Conservation (phyloP, 2,329 filamentous ascomycete genomes). For the Magnaporthiopsis incrustans region DNA sequence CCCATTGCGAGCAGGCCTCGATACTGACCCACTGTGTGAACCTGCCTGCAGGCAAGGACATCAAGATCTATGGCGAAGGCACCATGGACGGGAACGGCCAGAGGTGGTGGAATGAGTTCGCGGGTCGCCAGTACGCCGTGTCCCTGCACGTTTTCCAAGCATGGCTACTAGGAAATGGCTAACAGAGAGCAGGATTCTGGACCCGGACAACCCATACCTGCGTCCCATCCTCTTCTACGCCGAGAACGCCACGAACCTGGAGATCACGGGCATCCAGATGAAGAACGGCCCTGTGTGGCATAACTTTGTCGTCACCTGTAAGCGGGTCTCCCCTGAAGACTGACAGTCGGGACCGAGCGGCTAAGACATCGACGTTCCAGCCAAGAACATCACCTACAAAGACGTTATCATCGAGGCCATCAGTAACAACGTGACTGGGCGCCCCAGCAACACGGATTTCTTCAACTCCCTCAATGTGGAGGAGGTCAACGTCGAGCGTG, state of each 20-base stretch:
- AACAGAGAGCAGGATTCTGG: conserved; percentile 20
- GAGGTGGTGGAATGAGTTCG: conserved; percentile 34
- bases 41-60: conserved; percentile 33
- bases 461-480: conserved; percentile 53
- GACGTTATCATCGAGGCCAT: conserved; percentile 6
- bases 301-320: conserved; percentile 50
- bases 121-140: conserved; percentile 22
- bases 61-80: conserved; percentile 45
- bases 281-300: conserved; percentile 57
- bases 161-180: background rate
- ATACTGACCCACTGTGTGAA: background rate
- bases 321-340: conserved; percentile 13
- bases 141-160: background rate
- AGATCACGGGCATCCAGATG: conserved; percentile 46
- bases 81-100: conserved; percentile 38
- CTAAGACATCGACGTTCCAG: background rate
- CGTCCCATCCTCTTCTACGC: conserved; percentile 52
- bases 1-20: background rate
- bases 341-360: background rate
- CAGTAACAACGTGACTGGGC: conserved; percentile 1
- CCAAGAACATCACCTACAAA: conserved; percentile 3
- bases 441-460: conserved; percentile 45
- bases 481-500: conserved; percentile 27
- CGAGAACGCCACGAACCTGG: conserved; percentile 51
- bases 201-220: conserved; percentile 28